Conservation (phyloP, 345 rosid species). For the Murraya koenigii region DNA sequence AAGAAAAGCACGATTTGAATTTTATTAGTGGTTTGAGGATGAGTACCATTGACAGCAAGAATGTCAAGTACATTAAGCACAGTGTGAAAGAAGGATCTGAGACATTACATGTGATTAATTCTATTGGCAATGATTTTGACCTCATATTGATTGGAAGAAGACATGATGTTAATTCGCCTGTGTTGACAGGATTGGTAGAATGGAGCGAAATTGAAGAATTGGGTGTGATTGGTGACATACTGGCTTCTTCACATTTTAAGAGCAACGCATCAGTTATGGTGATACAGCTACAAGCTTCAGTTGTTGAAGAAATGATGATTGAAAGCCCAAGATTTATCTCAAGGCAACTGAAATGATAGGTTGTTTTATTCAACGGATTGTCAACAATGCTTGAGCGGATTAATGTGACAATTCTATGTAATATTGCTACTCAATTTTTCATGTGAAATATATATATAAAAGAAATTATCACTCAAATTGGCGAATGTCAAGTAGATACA, state of each 20-base stretch:
- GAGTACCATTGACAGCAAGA: not conserved
- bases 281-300: conserved; percentile 33
- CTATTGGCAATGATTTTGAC: conserved; percentile 28
- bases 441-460: too few relatives aligned
- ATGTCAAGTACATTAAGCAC: conserved; percentile 25
- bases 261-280: conserved; percentile 36
- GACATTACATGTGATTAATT: conserved; percentile 18
- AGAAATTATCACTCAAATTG: too few relatives aligned
- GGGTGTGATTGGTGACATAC: conserved; percentile 41
- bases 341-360: not conserved
- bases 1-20: conserved; percentile 23
- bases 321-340: not conserved
- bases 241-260: conserved; percentile 35
- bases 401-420: too few relatives aligned
- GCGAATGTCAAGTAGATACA: too few relatives aligned
- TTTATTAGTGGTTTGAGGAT: conserved; percentile 29
- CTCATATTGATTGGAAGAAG: conserved; percentile 41
- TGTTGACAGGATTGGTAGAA: conserved; percentile 30
- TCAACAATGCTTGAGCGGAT: too few relatives aligned
- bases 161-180: conserved; percentile 26
- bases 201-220: conserved; percentile 39
- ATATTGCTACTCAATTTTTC: too few relatives aligned
- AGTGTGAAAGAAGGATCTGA: conserved; percentile 20
- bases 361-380: too few relatives aligned
- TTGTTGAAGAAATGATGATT: not conserved